These are phyloP conservation scores for Zoysia matrella DNA, from an alignment of 202 grass and related monocot genomes.

Conservation along the genomic window DNA sequence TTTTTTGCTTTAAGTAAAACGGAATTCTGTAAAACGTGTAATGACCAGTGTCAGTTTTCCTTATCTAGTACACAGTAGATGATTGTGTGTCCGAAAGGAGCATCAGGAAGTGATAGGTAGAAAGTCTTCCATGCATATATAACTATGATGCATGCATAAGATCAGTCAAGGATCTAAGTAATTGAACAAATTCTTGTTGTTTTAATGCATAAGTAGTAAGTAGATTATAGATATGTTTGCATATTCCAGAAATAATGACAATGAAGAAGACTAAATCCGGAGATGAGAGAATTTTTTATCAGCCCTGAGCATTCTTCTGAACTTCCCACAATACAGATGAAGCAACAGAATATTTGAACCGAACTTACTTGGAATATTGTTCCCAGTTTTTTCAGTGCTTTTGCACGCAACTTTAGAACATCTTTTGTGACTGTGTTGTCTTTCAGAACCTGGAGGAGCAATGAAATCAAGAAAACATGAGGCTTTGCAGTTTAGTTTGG, in stretches of 20 bases:
- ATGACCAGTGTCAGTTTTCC: no score
- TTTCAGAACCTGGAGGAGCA: constrained; percentile 73
- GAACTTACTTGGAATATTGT: constrained; percentile 88
- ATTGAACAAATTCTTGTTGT: no score
- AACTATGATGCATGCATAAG: no score
- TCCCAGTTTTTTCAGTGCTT: constrained; percentile 86
- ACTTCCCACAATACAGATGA: neutral
- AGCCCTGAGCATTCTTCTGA: neutral
- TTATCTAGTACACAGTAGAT: neutral
- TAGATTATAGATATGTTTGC: neutral
- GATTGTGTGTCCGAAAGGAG: neutral
- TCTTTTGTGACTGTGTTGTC: constrained; percentile 80
- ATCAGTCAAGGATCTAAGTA: neutral
- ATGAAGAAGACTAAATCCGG: neutral
- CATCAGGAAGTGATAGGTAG: neutral
- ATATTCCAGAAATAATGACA: neutral
- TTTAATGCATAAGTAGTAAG: neutral
- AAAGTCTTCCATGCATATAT: neutral
- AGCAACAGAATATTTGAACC: constrained; percentile 7
- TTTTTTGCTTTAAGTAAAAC: no score
- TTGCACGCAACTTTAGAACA: constrained; percentile 70
- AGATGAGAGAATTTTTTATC: neutral
- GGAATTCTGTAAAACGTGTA: no score
- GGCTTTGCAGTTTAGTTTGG: neutral
- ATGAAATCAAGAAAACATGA: constrained; percentile 24